Evolutionary conservation across 257 asterid genomes (phyloP), one percentile per base, ranked within the genome.

Genomic region (Ajuga chamaepitys): DNA sequence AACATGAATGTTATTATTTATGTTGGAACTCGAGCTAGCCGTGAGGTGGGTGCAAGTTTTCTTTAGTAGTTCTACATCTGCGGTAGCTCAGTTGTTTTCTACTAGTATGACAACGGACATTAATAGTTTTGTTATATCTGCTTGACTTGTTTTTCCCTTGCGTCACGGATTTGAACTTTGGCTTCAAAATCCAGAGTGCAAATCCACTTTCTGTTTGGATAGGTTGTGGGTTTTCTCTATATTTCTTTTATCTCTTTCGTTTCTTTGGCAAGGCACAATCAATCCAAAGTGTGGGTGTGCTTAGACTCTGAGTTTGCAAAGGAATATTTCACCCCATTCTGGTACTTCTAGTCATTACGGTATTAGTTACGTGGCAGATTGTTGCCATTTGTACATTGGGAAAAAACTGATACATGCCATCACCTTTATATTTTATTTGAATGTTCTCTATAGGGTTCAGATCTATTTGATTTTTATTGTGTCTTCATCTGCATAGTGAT

Each of bases 11-110:
- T 94, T 72, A 75, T 94, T 70, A 73, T 90, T 64, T 94, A 90
- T 81, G 91, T 94, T 66, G 99, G 99, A 59, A 85, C 96, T 70
- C 95, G 96, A 68, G 95, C 95, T 55, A 91, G 99, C 82, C 96
- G 99, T 62, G 96, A 94, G 98, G 99, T 90, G 73, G 54, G 73
- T 64, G 61, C 52, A 66, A 25, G 64, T 55, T 64, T 48, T 18
- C 20, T 24, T 40, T 58, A 16, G 16, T 42, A n/a, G 54, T 47
- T 52, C 28, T 40, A 13, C 32, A 21, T 58, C 17, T 28, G 58
- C 17, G 18, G 42, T 56, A 52, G 58, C 11, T 61, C 14, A 20
- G 42, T 18, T 64, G 55, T 37, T 73, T 30, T n/a, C n/a, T 24
- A 22, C 14, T 42, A 32, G 18, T 13, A 17, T 18, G 40, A 38